Evolutionary conservation across 163 green algal genomes (phyloP), one percentile per base, ranked within the genome.

Genomic region (Botryococcus braunii): DNA sequence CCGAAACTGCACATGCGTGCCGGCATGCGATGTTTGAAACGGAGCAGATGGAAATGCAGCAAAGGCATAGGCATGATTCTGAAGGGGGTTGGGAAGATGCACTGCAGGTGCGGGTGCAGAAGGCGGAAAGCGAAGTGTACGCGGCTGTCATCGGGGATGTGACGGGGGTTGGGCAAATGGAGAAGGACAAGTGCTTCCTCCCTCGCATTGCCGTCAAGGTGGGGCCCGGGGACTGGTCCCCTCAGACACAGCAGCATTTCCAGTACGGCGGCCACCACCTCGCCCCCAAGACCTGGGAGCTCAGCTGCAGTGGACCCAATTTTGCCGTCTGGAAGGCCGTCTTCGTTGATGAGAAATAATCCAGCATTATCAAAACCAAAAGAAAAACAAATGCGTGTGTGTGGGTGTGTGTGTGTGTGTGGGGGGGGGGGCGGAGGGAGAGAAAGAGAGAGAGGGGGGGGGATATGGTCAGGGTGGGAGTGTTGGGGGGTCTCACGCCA

Each of bases 131-230:
- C 2, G 84, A 94, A 72, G 73, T 93, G 66, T 97, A 97, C 69
- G 85, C 87, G 0, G 88, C 86, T 2, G 77, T 79, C 35, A 86
- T 97, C 31, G 88, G 96, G 66, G 89, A 93, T 64, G n/a, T n/a
- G n/a, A n/a, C n/a, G n/a, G n/a, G n/a, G n/a, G n/a, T n/a, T n/a
- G n/a, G n/a, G n/a, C n/a, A n/a, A n/a, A n/a, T n/a, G n/a, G n/a
- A n/a, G n/a, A n/a, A n/a, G n/a, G n/a, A n/a, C n/a, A n/a, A n/a
- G n/a, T n/a, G n/a, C n/a, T n/a, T n/a, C n/a, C n/a, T n/a, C n/a
- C n/a, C n/a, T n/a, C 89, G 89, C 71, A 69, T 93, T 29, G 74
- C 77, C 5, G 72, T 86, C 56, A 93, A 95, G 80, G 89, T 97
- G 32, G 91, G 91, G 25, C 75, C 78, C 36, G 91, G 82, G 31